Base-by-base conservation (phyloP, 352 stramenopile genomes). In the Lagenidium giganteum region DNA sequence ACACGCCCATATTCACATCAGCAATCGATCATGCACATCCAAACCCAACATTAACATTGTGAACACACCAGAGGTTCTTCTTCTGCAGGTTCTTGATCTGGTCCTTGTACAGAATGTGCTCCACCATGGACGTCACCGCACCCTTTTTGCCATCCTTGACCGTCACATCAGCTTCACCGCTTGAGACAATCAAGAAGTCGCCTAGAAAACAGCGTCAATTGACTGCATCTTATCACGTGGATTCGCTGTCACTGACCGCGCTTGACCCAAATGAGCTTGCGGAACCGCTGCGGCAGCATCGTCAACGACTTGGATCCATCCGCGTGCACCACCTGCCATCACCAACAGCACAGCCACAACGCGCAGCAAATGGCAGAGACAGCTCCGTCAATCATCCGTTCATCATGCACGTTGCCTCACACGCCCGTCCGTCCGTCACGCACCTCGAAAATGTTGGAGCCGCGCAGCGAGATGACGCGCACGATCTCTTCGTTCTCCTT, bases 181-280 rank as follows among this genome's bases (percentile, higher is more conserved):
- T 72, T 2, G 79, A 71, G 5, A 98, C 90, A 40, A 99, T 97
- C 11, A 99, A 71, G 75, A 87, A 98, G 68, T 98, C 95, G 36
- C 95, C 93, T 75, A 28, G 11, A 32, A 13, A 13, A 38, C 22
- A 37, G 27, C 31, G 6, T 8, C 21, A 29, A 31, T 20, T n/a
- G 12, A 8, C 25, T 8, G 17, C 26, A 27, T 21, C 17, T 35
- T 26, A 21, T 33, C 32, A 28, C 27, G 7, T 8, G 0, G 6
- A 1, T 42, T 11, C 12, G 33, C 16, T 12, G 34, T 4, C 9
- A 40, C 21, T 18, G 34, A 83, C 72, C 76, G 39, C 95, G 79
- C 70, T 98, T 98, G 37, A 99, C 90, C 95, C 95, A 99, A 37
- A 99, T 98, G 22, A 99, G 78, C 72, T 98, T 99, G 50, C 93